phyloP scores from a whole-genome alignment of 345 rosid genomes.

The Noccaea bulbosa region DNA sequence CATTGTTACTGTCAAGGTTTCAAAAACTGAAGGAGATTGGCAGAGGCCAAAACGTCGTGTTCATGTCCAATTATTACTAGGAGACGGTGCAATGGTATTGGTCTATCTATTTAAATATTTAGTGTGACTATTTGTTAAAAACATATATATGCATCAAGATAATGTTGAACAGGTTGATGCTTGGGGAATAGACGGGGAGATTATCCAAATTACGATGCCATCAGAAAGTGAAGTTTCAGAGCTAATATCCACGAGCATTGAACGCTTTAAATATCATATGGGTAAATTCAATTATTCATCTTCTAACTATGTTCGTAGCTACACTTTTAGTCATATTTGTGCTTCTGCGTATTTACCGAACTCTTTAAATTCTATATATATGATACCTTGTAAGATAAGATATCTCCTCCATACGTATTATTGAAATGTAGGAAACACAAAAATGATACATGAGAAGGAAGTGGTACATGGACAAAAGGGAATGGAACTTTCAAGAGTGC shows the following conservation, averaged over 20 bases:
- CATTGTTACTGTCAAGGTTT: conserved; percentile 62
- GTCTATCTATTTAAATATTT: not conserved
- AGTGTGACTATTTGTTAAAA: conserved; percentile 7
- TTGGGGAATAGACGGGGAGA: conserved; percentile 90
- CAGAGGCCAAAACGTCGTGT: conserved; percentile 77
- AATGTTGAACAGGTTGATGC: conserved; percentile 60
- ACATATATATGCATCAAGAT: conserved; percentile 19
- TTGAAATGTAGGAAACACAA: conserved; percentile 57
- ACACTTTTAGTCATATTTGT: no score
- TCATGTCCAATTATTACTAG: conserved; percentile 69
- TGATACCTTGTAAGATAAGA: no score
- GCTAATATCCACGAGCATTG: conserved; percentile 55
- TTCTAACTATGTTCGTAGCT: no score
- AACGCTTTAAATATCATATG: conserved; percentile 54
- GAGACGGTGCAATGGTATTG: conserved; percentile 79
- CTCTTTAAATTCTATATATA: no score
- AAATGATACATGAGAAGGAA: conserved; percentile 60
- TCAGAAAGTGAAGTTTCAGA: conserved; percentile 52
- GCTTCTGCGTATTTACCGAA: no score
- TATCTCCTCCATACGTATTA: not conserved
- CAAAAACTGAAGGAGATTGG: conserved; percentile 76
- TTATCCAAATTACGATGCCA: conserved; percentile 62
- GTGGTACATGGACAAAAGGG: conserved; percentile 59
- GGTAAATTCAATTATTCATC: conserved; percentile 46
- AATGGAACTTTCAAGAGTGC: conserved; percentile 59